phyloP scores from a whole-genome alignment of 106 monocot genomes.

The Dendrobium officinale region DNA sequence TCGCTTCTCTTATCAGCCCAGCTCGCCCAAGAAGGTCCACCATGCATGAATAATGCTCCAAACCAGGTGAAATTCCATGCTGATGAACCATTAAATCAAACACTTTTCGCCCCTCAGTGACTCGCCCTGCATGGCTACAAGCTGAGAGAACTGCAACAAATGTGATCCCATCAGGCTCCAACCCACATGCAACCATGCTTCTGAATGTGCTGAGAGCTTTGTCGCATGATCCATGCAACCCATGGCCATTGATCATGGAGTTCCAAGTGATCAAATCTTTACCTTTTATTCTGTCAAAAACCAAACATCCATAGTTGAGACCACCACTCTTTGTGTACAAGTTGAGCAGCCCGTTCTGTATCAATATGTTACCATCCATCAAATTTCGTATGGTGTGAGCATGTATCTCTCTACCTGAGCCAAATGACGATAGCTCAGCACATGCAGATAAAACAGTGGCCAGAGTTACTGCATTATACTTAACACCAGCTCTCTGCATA shows the following conservation, averaged over 20 bases:
- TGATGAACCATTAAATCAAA: constrained; percentile 38
- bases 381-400: constrained; percentile 20
- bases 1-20: constrained; percentile 40
- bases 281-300: constrained; percentile 27
- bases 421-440: constrained; percentile 27
- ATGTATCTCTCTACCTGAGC: constrained; percentile 39
- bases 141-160: constrained; percentile 54
- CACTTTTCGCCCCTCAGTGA: constrained; percentile 30
- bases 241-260: constrained; percentile 39
- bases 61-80: constrained; percentile 25
- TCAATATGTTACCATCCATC: constrained; percentile 22
- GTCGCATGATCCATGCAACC: constrained; percentile 30
- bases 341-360: constrained; percentile 39
- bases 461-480: constrained; percentile 30
- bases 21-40: constrained; percentile 73
- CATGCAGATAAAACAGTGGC: constrained; percentile 38
- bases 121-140: constrained; percentile 48
- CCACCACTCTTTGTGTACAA: constrained; percentile 48
- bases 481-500: constrained; percentile 25
- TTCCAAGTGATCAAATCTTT: constrained; percentile 51
- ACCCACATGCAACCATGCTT: constrained; percentile 27
- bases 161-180: constrained; percentile 47
- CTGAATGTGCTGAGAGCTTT: constrained; percentile 27
- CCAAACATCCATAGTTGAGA: constrained; percentile 4
- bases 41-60: constrained; percentile 83